Evolutionary conservation across 139 green algal genomes (phyloP).

Genomic region (Picochlorum sp.): DNA sequence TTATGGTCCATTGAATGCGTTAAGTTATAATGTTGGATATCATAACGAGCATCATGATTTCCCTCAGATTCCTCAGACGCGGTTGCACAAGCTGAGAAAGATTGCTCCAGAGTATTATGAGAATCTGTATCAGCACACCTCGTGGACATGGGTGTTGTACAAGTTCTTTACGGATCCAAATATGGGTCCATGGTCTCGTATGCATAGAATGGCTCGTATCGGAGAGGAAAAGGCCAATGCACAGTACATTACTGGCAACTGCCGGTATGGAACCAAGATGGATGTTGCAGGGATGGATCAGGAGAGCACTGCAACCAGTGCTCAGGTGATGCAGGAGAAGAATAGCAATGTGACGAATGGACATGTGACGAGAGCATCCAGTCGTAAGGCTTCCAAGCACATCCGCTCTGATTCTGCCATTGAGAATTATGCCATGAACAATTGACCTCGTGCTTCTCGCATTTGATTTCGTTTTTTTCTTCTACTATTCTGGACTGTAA

Average conservation of each 20-base stretch:
- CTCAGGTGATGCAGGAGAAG: neutral
- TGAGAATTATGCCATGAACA: conserved; percentile 7
- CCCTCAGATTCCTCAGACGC: conserved; percentile 55
- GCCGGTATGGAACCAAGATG: conserved; percentile 8
- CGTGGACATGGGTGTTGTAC: conserved; percentile 54
- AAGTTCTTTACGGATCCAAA: conserved; percentile 52
- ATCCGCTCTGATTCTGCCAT: conserved; percentile 2
- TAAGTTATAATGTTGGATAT: conserved; percentile 70
- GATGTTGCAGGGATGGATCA: neutral
- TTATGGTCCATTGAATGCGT: conserved; percentile 61
- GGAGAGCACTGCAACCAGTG: neutral
- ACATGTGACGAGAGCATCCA: neutral
- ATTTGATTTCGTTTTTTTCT: conserved; percentile 2
- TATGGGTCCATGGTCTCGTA: conserved; percentile 41
- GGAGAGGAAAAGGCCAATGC: conserved; percentile 13
- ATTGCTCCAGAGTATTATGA: conserved; percentile 69
- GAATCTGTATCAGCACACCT: conserved; percentile 43
- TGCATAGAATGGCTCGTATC: conserved; percentile 14
- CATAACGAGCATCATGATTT: conserved; percentile 83
- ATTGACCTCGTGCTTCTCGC: neutral
- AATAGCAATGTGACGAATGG: neutral
- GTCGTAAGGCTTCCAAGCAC: neutral
- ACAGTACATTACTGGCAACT: conserved; percentile 11
- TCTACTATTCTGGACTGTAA: neutral
- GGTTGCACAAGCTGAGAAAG: conserved; percentile 43